phyloP scores from a whole-genome alignment of 306 rosid species.

The Lablab purpureus region DNA sequence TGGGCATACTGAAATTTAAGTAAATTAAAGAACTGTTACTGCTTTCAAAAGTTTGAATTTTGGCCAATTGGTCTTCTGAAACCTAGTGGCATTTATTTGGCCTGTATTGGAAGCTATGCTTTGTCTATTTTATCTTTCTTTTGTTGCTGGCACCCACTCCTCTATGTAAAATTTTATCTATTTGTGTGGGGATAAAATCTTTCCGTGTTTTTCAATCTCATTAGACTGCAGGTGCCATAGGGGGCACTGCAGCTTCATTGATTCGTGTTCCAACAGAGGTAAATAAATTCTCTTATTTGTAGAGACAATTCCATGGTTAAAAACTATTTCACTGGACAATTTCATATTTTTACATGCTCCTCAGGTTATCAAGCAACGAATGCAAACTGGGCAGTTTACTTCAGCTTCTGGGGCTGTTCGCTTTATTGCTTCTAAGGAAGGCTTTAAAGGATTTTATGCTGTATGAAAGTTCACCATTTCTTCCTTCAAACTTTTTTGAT shows the following conservation, averaged over 20 bases:
- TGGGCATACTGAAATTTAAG: slow-evolving; percentile 9
- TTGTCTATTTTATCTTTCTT: slow-evolving; percentile 36
- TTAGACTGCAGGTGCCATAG: slow-evolving; percentile 96
- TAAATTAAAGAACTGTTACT: slow-evolving; percentile 24
- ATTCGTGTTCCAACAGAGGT: slow-evolving; percentile 99
- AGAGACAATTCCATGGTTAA: slow-evolving; percentile 26
- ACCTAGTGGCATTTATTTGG: slow-evolving; percentile 38
- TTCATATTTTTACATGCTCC: slow-evolving; percentile 39
- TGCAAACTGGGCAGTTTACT: slow-evolving; percentile 94
- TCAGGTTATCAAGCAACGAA: slow-evolving; percentile 97
- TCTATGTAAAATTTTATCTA: slow-evolving; percentile 14
- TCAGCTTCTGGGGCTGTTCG: slow-evolving; percentile 88
- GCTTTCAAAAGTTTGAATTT: slow-evolving; percentile 34
- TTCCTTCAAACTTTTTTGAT: slow-evolving; percentile 33
- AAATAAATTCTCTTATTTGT: slow-evolving; percentile 36
- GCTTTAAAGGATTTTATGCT: slow-evolving; percentile 88
- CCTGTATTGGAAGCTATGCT: slow-evolving; percentile 42
- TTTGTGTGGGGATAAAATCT: slow-evolving; percentile 18
- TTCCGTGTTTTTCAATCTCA: slow-evolving; percentile 45
- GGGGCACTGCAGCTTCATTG: slow-evolving; percentile 94
- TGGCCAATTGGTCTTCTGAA: slow-evolving; percentile 30
- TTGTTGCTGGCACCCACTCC: slow-evolving; percentile 36
- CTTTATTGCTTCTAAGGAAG: slow-evolving; percentile 79
- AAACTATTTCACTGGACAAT: slow-evolving; percentile 32
- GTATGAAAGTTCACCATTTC: slow-evolving; percentile 53